Conservation (phyloP, 768 basidiomycete species). For the Naganishia vaughanmartiniae region DNA sequence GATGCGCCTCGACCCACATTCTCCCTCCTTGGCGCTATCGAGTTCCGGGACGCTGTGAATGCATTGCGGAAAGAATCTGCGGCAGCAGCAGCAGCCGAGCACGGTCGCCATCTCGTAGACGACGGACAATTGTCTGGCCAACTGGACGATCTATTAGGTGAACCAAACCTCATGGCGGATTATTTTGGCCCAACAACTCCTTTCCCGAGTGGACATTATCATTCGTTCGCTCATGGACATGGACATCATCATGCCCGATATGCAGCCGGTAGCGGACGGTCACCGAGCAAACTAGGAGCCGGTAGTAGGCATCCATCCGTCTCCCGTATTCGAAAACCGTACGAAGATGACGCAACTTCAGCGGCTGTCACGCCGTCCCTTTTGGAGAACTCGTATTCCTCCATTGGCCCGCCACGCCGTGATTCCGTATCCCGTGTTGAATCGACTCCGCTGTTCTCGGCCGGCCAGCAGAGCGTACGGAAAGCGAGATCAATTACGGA, state of each 20-base stretch:
- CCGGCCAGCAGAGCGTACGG: not conserved
- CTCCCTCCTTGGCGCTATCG: conserved; percentile 85
- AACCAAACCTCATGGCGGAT: conserved; percentile 34
- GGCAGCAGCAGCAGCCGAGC: conserved; percentile 17
- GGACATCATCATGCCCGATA: conserved; percentile 47
- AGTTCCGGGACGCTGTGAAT: conserved; percentile 87
- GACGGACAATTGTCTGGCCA: conserved; percentile 28
- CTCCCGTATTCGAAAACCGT: not conserved
- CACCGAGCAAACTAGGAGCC: conserved; percentile 1
- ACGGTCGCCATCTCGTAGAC: not conserved
- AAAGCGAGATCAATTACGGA: not conserved
- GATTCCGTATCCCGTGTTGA: not conserved
- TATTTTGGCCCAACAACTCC: conserved; percentile 42
- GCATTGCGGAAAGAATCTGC: conserved; percentile 68
- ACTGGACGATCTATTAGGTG: conserved; percentile 25
- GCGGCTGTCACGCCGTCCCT: not conserved
- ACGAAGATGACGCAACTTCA: not conserved
- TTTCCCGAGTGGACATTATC: conserved; percentile 32
- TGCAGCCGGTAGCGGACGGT: conserved; percentile 49
- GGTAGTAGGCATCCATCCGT: conserved; percentile 25
- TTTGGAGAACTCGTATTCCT: not conserved
- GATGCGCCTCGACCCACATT: conserved; percentile 54
- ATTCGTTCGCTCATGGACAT: conserved; percentile 23
- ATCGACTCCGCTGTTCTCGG: not conserved
- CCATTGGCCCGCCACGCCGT: not conserved